Evolutionary conservation across 2,329 filamentous ascomycete species (phyloP).

Genomic region (Pseudocercospora crystallina): DNA sequence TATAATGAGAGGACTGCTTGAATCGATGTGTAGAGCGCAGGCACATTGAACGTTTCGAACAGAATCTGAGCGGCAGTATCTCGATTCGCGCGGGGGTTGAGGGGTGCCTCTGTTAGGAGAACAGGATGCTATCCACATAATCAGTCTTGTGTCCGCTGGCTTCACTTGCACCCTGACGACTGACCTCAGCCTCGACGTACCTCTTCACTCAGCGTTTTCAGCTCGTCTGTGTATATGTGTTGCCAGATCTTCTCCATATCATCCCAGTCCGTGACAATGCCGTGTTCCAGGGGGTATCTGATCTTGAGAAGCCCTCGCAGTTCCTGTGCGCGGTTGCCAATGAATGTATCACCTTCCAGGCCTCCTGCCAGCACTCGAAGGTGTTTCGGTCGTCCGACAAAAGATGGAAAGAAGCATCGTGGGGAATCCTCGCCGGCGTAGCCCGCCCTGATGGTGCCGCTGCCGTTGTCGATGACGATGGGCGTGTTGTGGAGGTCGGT

Average conservation of each 20-base stretch:
- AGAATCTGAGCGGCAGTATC: slow-evolving; percentile 96
- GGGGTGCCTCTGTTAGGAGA: slow-evolving; percentile 88
- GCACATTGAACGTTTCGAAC: slow-evolving; percentile 98
- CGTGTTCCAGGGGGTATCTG: slow-evolving; percentile 90
- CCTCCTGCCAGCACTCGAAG: slow-evolving; percentile 92
- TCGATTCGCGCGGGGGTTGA: slow-evolving; percentile 93
- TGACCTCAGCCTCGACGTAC: slow-evolving; percentile 47
- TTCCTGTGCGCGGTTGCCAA: slow-evolving; percentile 88
- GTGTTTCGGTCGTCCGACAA: slow-evolving; percentile 94
- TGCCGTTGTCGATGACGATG: slow-evolving; percentile 98
- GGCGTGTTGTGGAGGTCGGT: slow-evolving; percentile 90
- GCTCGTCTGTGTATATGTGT: slow-evolving; percentile 90
- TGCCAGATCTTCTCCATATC: slow-evolving; percentile 99
- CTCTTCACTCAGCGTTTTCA: slow-evolving; percentile 97
- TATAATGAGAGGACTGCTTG: slow-evolving; percentile 96
- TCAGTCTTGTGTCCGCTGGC: slow-evolving; percentile 9
- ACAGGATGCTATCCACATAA: slow-evolving; percentile 71
- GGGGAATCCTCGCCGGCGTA: slow-evolving; percentile 95
- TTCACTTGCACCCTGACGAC: slow-evolving; percentile 2
- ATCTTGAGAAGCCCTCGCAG: slow-evolving; percentile 93
- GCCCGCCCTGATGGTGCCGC: slow-evolving; percentile 92
- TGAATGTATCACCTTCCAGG: slow-evolving; percentile 94
- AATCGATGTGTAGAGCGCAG: slow-evolving; percentile 92
- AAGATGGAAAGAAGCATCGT: slow-evolving; percentile 96
- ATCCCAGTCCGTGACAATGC: slow-evolving; percentile 98